Conservation (phyloP, 257 asterid genomes). For the Solanum bulbocastanum region DNA sequence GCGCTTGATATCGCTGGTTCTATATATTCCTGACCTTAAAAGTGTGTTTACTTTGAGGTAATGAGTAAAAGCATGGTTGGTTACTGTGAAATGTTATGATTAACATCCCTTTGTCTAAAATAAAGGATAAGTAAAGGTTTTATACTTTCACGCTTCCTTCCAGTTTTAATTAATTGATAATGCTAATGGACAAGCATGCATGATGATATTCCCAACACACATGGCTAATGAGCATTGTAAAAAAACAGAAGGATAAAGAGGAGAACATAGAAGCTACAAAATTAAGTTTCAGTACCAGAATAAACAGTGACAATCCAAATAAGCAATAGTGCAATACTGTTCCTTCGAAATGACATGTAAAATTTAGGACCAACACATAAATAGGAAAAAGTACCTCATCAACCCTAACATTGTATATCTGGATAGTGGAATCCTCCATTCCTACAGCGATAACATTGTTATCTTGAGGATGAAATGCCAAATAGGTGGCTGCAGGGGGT, state of each 20-base stretch:
- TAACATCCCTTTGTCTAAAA: not conserved
- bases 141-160: not conserved
- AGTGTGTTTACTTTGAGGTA: not conserved
- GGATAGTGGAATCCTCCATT: conserved; percentile 88
- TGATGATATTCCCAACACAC: not conserved
- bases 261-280: not conserved
- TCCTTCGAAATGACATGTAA: not conserved
- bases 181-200: not conserved
- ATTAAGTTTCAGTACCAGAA: not conserved
- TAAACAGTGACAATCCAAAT: not conserved
- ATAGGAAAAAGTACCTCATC: conserved; percentile 56
- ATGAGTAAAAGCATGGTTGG: not conserved
- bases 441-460: conserved; percentile 88
- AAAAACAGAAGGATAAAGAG: not conserved
- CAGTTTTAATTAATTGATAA: not conserved
- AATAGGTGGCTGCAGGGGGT: conserved; percentile 92
- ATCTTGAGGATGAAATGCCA: conserved; percentile 94
- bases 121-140: not conserved
- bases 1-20: not conserved
- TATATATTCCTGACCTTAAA: not conserved
- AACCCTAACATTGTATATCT: conserved; percentile 81
- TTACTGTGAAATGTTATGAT: not conserved
- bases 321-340: not conserved
- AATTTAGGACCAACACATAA: not conserved
- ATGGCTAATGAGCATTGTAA: not conserved